Conservation (phyloP, 371 early-diverging fungal species). For the Circinella minor region DNA sequence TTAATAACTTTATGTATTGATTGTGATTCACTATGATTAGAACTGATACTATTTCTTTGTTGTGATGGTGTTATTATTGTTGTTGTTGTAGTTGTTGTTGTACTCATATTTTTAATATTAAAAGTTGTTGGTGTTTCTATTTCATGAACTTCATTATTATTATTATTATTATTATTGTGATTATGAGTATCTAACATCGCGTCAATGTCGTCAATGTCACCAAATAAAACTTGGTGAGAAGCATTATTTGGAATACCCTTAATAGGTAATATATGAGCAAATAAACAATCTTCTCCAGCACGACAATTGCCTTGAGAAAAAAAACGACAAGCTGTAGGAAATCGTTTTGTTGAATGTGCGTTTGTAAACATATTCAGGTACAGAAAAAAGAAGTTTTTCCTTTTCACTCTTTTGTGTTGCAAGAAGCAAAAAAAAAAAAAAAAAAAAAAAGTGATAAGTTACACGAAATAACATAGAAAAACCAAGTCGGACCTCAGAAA, state of each 20-base stretch:
- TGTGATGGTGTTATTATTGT: constrained; percentile 1
- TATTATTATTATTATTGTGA: too few relatives aligned
- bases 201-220: constrained; percentile 22
- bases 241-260: constrained; percentile 27
- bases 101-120: too few relatives aligned
- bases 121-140: too few relatives aligned
- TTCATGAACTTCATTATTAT: too few relatives aligned
- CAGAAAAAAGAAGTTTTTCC: background rate
- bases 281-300: constrained; percentile 49
- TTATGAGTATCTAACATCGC: background rate
- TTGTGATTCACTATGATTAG: constrained; percentile 23
- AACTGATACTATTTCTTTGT: constrained; percentile 1
- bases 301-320: constrained; percentile 53
- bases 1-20: constrained; percentile 45
- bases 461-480: background rate
- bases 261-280: constrained; percentile 52
- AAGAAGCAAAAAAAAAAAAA: constrained; percentile 8
- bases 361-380: constrained; percentile 24
- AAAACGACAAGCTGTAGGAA: constrained; percentile 53
- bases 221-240: constrained; percentile 25
- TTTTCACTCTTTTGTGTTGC: background rate
- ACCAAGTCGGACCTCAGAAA: background rate
- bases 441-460: constrained; percentile 5
- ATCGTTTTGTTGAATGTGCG: constrained; percentile 37
- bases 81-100: background rate